Evolutionary conservation across 345 rosid genomes (phyloP).

Genomic region (Salix exigua): DNA sequence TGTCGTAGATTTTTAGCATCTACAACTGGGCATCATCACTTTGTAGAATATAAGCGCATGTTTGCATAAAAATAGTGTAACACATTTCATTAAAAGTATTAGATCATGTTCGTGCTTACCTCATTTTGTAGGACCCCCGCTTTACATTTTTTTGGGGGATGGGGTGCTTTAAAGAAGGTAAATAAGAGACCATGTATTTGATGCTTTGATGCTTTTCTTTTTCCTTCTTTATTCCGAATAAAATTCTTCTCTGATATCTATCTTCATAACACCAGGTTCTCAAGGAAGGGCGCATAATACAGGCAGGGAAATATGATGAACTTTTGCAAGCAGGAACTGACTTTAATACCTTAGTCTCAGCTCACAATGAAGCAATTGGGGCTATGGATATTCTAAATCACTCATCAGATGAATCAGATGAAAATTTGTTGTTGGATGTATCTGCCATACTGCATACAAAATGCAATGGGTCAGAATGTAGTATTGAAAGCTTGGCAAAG

Average conservation of each 20-base stretch:
- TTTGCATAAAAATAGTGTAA: not conserved
- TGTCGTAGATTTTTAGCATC: no score
- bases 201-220: not conserved
- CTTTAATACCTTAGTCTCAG: conserved; percentile 84
- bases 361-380: conserved; percentile 97
- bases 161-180: not conserved
- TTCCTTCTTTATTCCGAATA: not conserved
- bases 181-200: not conserved
- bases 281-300: conserved; percentile 87
- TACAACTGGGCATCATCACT: not conserved
- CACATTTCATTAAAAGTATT: not conserved
- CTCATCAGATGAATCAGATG: conserved; percentile 91
- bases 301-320: conserved; percentile 95
- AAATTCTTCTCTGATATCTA: not conserved
- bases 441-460: conserved; percentile 40
- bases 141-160: not conserved
- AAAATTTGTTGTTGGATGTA: conserved; percentile 40
- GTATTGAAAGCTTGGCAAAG: conserved; percentile 66
- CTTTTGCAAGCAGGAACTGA: conserved; percentile 98
- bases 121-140: not conserved
- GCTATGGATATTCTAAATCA: conserved; percentile 88
- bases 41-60: not conserved
- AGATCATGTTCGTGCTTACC: not conserved
- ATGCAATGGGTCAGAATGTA: conserved; percentile 51
- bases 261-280: conserved; percentile 61